Percentiles rank a stretch among this genome's conserved stretches.
phyloP scores from a whole-genome alignment of 2,329 filamentous ascomycete genomes.

The Alternaria panax region DNA sequence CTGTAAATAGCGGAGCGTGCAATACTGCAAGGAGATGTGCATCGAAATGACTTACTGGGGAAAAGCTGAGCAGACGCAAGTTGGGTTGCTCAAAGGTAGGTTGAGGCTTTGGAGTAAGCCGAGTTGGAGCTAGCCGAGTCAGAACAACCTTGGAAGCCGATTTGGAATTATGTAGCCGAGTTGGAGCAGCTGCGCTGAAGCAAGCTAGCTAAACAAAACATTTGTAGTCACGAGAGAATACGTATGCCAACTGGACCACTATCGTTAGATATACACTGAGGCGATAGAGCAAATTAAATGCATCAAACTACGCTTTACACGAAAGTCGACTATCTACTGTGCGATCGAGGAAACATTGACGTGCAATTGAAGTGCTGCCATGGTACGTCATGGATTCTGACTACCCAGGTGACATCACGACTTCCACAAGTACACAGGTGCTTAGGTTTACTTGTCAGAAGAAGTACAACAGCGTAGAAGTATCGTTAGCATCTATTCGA shows the following conservation, averaged over 20 bases:
- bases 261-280: background rate
- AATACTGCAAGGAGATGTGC: background rate
- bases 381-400: conserved; percentile 12
- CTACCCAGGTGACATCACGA: conserved; percentile 10
- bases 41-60: background rate
- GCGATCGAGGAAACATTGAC: background rate
- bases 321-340: background rate
- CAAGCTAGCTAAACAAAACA: background rate
- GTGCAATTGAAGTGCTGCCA: background rate
- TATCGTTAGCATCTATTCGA: background rate
- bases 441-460: background rate
- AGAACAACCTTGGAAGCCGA: background rate
- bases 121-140: background rate
- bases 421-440: background rate
- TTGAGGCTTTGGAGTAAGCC: background rate
- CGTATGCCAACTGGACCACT: background rate
- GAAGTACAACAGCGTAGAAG: background rate
- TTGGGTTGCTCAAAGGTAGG: background rate
- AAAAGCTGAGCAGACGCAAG: background rate
- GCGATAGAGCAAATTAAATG: background rate
- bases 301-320: background rate
- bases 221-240: background rate
- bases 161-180: background rate
- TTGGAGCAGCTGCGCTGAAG: background rate
- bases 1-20: background rate